A percentile compares a stretch with the other conserved stretches of the same genome.
Conservation (phyloP, 805 yeast genomes). For the Kuraishia capsulata region DNA sequence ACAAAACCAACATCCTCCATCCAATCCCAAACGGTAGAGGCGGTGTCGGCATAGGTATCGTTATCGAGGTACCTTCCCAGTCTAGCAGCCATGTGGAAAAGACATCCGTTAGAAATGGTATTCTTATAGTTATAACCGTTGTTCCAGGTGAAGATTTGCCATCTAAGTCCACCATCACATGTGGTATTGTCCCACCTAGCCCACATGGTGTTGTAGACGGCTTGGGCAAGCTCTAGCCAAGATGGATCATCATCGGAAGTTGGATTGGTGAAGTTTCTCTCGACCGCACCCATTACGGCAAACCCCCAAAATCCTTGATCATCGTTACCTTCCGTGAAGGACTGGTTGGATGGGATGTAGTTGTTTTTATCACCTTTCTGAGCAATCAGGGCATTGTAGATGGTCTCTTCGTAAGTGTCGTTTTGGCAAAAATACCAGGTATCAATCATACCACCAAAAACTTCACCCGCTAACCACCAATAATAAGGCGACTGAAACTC, state of each 20-base stretch:
- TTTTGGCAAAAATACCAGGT: conserved; percentile 66
- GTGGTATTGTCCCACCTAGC: conserved; percentile 68
- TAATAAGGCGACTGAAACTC: conserved; percentile 86
- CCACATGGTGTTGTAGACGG: conserved; percentile 86
- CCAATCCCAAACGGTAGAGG: conserved; percentile 78
- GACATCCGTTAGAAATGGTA: conserved; percentile 82
- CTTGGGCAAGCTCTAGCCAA: conserved; percentile 83
- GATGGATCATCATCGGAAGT: conserved; percentile 41
- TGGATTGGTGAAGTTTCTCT: conserved; percentile 73
- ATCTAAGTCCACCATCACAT: conserved; percentile 87
- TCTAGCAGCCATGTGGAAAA: conserved; percentile 82
- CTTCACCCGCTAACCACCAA: conserved; percentile 99
- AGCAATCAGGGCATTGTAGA: conserved; percentile 54
- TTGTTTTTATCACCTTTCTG: conserved; percentile 71
- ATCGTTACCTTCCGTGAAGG: conserved; percentile 93
- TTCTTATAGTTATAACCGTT: conserved; percentile 91
- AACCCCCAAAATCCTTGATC: conserved; percentile 98
- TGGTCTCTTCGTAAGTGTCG: conserved; percentile 49
- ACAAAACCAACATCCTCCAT: conserved; percentile 44
- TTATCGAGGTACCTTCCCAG: conserved; percentile 77
- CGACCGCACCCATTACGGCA: conserved; percentile 88
- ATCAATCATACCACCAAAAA: conserved; percentile 82
- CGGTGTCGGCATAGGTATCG: conserved; percentile 64
- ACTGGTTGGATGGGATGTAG: conserved; percentile 81
- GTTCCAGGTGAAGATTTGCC: conserved; percentile 96